Conservation (phyloP, 2,329 filamentous ascomycete genomes). For the Cordyceps javanica region DNA sequence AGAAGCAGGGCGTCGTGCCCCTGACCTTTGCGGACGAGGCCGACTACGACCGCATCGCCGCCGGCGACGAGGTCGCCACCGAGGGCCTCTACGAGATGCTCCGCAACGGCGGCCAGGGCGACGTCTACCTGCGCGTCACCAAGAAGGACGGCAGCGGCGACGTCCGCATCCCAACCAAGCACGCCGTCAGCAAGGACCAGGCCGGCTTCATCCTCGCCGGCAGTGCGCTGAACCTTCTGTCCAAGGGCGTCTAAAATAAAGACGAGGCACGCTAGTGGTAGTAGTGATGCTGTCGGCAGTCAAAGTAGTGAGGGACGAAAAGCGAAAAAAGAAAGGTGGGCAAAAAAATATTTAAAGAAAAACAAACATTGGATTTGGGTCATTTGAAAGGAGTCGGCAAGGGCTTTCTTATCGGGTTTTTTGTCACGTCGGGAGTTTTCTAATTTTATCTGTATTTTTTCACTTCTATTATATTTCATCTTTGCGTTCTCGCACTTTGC, state of each 20-base stretch:
- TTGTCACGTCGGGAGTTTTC: neutral
- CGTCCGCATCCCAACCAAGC: constrained; percentile 69
- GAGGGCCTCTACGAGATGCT: constrained; percentile 81
- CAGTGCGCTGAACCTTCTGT: constrained; percentile 85
- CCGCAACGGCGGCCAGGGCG: constrained; percentile 67
- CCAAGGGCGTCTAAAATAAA: constrained; percentile 42
- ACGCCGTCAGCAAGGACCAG: constrained; percentile 85
- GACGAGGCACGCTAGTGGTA: neutral
- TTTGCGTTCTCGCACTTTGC: too few species aligned
- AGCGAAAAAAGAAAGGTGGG: neutral
- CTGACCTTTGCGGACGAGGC: constrained; percentile 82
- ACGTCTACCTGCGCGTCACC: constrained; percentile 59
- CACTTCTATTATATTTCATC: neutral
- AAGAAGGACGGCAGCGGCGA: constrained; percentile 58
- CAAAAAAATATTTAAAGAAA: too few species aligned
- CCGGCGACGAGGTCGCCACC: constrained; percentile 77
- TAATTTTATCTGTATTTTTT: neutral
- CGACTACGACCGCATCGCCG: constrained; percentile 79
- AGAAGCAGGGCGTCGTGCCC: constrained; percentile 96
- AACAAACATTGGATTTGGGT: neutral
- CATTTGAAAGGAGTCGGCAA: neutral
- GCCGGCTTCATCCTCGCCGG: constrained; percentile 88
- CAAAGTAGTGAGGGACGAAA: neutral
- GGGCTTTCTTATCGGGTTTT: neutral
- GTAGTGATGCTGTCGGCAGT: neutral